A percentile compares a stretch with the other conserved stretches of the same genome.
These are phyloP conservation scores for Nothomitra cinnamomea DNA, from an alignment of 2,329 filamentous ascomycete genomes.

Conservation along the genomic window DNA sequence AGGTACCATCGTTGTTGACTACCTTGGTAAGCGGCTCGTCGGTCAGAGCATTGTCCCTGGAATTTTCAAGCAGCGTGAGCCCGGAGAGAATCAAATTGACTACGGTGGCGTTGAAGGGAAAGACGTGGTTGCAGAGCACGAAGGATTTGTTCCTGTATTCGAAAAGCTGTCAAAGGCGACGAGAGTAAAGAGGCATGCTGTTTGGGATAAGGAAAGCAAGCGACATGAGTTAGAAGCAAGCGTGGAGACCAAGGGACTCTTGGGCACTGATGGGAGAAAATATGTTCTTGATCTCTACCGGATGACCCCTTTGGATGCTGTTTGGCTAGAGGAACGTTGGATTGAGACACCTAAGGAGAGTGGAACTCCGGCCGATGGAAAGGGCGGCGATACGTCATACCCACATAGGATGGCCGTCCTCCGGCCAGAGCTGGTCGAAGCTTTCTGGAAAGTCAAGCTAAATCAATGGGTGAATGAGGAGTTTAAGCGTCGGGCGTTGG, in stretches of 20 bases:
- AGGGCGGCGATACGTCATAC: conserved; percentile 39
- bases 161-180: conserved; percentile 81
- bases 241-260: conserved; percentile 93
- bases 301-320: conserved; percentile 77
- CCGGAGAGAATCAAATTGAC: conserved; percentile 96
- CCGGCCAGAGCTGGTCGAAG: conserved; percentile 75
- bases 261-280: conserved; percentile 90
- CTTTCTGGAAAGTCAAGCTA: conserved; percentile 70
- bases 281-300: conserved; percentile 96
- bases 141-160: conserved; percentile 70
- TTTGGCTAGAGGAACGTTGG: conserved; percentile 70
- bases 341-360: conserved; percentile 23
- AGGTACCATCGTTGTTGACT: conserved; percentile 91
- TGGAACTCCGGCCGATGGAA: conserved; percentile 31
- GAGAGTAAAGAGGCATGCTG: conserved; percentile 82
- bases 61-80: conserved; percentile 96
- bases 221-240: conserved; percentile 85
- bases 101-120: conserved; percentile 97
- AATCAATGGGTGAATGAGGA: conserved; percentile 75
- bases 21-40: conserved; percentile 90
- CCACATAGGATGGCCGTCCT: conserved; percentile 94
- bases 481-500: conserved; percentile 41
- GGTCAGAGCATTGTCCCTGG: conserved; percentile 96
- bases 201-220: conserved; percentile 94
- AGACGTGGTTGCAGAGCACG: conserved; percentile 80